Conservation (phyloP, 768 basidiomycete species). For the Lactarius indigo region DNA sequence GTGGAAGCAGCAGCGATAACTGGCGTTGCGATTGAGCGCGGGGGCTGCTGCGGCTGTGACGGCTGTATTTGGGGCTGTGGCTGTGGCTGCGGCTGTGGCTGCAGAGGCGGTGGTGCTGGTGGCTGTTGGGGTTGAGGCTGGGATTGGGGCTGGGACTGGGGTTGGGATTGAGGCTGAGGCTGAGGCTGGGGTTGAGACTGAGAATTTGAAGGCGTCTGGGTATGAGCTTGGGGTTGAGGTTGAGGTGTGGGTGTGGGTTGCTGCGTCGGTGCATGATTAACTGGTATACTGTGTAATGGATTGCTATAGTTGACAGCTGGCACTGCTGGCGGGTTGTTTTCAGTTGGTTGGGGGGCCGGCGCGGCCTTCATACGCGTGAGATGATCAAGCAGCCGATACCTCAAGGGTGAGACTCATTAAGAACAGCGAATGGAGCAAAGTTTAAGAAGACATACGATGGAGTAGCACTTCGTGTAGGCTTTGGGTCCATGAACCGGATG, state of each 20-base stretch:
- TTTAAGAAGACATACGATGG: constrained; percentile 44
- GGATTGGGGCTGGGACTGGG: constrained; percentile 3
- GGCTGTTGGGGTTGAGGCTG: constrained; percentile 7
- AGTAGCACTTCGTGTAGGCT: constrained; percentile 40
- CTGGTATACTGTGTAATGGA: constrained; percentile 11
- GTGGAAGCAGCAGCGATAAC: constrained; percentile 16
- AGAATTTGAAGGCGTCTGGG: constrained; percentile 8
- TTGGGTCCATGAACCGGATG: constrained; percentile 75
- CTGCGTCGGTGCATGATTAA: not conserved
- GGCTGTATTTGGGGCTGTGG: constrained; percentile 12
- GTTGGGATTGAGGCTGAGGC: not conserved
- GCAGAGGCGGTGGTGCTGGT: constrained; percentile 6
- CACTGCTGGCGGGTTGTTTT: not conserved
- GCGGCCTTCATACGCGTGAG: not conserved
- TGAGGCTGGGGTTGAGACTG: not conserved
- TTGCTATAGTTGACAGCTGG: constrained; percentile 3
- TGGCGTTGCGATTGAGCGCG: constrained; percentile 18
- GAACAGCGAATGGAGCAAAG: not conserved
- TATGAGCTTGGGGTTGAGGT: constrained; percentile 7
- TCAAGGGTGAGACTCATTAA: not conserved
- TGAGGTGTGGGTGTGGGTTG: constrained; percentile 4
- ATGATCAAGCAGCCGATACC: constrained; percentile 26
- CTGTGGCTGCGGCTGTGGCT: constrained; percentile 12
- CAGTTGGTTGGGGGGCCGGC: not conserved
- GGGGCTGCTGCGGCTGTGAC: constrained; percentile 16